Conservation (phyloP, 2,329 filamentous ascomycete genomes). For the Aspergillus japonicus region DNA sequence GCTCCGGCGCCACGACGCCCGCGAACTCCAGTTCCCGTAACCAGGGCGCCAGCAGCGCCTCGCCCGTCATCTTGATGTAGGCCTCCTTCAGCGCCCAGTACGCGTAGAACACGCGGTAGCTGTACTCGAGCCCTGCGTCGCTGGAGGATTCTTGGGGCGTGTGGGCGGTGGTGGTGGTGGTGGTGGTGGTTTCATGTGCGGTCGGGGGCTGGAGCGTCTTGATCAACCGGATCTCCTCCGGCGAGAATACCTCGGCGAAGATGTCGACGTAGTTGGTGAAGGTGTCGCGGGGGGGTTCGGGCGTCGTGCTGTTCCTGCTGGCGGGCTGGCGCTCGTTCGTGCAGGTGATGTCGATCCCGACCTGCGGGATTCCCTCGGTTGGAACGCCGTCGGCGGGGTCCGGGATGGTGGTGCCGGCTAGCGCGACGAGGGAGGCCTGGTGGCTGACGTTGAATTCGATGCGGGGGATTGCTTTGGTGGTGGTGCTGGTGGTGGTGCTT, state of each 20-base stretch:
- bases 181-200: no score
- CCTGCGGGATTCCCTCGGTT: constrained; percentile 32
- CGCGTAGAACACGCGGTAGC: constrained; percentile 61
- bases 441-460: constrained; percentile 67
- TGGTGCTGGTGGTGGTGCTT: not conserved
- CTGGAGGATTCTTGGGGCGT: not conserved
- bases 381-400: not conserved
- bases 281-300: constrained; percentile 46
- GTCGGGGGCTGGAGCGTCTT: constrained; percentile 38
- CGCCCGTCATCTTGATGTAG: constrained; percentile 66
- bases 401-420: constrained; percentile 50
- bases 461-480: constrained; percentile 11
- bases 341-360: constrained; percentile 64
- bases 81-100: constrained; percentile 67
- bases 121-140: constrained; percentile 47
- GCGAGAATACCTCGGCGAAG: constrained; percentile 60
- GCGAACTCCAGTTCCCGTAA: constrained; percentile 60
- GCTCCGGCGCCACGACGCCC: constrained; percentile 53
- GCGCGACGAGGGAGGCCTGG: constrained; percentile 60
- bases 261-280: constrained; percentile 60
- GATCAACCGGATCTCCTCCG: constrained; percentile 56
- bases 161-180: no score
- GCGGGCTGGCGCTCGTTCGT: constrained; percentile 52
- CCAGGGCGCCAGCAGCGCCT: constrained; percentile 62
- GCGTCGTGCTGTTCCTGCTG: constrained; percentile 50